These are phyloP conservation scores for Blastocystis hominis DNA, from an alignment of 352 stramenopile species.

Conservation along the genomic window DNA sequence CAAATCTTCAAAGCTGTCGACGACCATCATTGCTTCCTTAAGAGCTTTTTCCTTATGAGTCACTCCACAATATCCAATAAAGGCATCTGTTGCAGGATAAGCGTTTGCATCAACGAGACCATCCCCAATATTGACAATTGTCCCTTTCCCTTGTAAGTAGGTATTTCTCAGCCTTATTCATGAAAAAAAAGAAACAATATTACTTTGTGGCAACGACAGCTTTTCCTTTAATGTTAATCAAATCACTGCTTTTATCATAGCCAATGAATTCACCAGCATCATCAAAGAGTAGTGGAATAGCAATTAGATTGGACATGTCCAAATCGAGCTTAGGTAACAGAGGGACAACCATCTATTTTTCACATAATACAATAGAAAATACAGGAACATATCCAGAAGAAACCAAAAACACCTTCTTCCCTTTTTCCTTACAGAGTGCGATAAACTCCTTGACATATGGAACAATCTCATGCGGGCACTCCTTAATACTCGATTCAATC, in stretches of 20 bases:
- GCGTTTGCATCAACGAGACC: conserved; percentile 35
- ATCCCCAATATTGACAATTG: conserved; percentile 41
- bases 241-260: neutral
- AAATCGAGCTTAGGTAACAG: neutral
- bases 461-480: conserved; percentile 17
- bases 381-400: conserved; percentile 29
- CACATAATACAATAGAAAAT: neutral
- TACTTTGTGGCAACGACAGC: neutral
- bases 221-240: conserved; percentile 15
- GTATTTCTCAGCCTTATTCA: neutral
- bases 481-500: neutral
- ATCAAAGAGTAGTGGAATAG: conserved; percentile 29
- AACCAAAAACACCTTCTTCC: conserved; percentile 20
- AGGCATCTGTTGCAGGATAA: conserved; percentile 26
- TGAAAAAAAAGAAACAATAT: neutral
- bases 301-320: neutral
- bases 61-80: conserved; percentile 24
- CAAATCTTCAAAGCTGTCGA: neutral
- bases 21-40: conserved; percentile 22
- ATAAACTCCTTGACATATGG: conserved; percentile 12
- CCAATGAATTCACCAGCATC: neutral
- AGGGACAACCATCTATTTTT: neutral
- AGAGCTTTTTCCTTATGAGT: neutral
- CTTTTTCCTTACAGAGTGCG: neutral
- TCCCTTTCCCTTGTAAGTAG: neutral